Conservation (phyloP, 108 stramenopile genomes). For the Conticribra weissflogii region DNA sequence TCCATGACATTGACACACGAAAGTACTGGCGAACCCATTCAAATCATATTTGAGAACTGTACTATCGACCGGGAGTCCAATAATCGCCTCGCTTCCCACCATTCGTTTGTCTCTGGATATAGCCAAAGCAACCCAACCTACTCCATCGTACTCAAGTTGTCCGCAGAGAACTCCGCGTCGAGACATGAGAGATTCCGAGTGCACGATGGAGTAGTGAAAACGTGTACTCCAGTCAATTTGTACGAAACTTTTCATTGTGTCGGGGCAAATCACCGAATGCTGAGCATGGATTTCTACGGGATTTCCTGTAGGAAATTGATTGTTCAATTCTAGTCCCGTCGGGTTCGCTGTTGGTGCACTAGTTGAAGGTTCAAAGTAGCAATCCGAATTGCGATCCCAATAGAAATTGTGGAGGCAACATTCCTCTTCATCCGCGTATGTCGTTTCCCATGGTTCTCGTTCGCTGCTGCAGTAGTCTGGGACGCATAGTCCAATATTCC, state of each 20-base stretch:
- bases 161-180: slow-evolving; percentile 25
- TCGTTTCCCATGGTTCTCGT: neutral
- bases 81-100: slow-evolving; percentile 19
- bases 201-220: slow-evolving; percentile 21
- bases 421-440: neutral
- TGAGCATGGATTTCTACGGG: too few species aligned
- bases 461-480: neutral
- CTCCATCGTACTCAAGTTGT: slow-evolving; percentile 11
- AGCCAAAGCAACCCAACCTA: slow-evolving; percentile 27
- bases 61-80: slow-evolving; percentile 21
- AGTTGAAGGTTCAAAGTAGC: too few species aligned
- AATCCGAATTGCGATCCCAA: neutral
- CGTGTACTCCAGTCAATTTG: neutral
- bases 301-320: too few species aligned
- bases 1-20: slow-evolving; percentile 41
- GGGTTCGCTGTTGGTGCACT: too few species aligned
- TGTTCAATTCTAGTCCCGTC: too few species aligned
- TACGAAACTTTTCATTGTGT: neutral
- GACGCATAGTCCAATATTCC: neutral
- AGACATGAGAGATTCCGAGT: neutral
- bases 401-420: neutral
- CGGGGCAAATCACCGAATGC: neutral
- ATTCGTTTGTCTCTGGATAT: slow-evolving; percentile 13
- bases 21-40: neutral
- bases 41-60: slow-evolving; percentile 26